Percentiles rank a stretch among this genome's conserved stretches.
phyloP scores from a whole-genome alignment of 371 early-diverging fungal species.

The Dichotomocladium elegans region DNA sequence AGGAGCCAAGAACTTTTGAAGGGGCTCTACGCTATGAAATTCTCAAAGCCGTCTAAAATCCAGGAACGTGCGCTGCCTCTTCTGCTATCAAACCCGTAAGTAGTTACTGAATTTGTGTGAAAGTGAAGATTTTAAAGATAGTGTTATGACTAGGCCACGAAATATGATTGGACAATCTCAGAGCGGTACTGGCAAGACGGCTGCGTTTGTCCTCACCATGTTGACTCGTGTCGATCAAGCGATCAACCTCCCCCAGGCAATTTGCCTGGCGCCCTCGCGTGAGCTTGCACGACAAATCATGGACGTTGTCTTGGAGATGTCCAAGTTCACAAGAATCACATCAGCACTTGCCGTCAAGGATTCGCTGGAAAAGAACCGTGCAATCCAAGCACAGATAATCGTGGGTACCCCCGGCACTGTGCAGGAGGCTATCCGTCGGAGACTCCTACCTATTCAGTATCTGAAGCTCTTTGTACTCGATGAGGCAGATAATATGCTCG shows the following conservation, averaged over 20 bases:
- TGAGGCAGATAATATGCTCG: conserved; percentile 95
- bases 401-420: conserved; percentile 98
- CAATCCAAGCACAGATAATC: conserved; percentile 74
- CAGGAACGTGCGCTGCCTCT: conserved; percentile 95
- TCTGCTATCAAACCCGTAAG: conserved; percentile 71
- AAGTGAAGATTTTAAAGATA: neutral
- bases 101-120: neutral
- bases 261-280: conserved; percentile 96
- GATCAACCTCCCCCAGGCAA: conserved; percentile 61
- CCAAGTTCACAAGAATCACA: conserved; percentile 77
- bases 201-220: conserved; percentile 93
- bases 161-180: conserved; percentile 51
- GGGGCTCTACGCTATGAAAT: conserved; percentile 93
- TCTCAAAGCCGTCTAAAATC: conserved; percentile 91
- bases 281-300: conserved; percentile 97
- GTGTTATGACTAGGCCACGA: conserved; percentile 20
- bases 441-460: conserved; percentile 50
- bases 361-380: conserved; percentile 35
- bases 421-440: conserved; percentile 60
- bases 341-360: conserved; percentile 80
- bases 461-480: conserved; percentile 85
- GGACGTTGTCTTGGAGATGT: conserved; percentile 88
- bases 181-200: conserved; percentile 88
- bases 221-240: conserved; percentile 66
- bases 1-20: conserved; percentile 76